Conservation (phyloP, 2,329 filamentous ascomycete species). For the Sporothrix humicola region DNA sequence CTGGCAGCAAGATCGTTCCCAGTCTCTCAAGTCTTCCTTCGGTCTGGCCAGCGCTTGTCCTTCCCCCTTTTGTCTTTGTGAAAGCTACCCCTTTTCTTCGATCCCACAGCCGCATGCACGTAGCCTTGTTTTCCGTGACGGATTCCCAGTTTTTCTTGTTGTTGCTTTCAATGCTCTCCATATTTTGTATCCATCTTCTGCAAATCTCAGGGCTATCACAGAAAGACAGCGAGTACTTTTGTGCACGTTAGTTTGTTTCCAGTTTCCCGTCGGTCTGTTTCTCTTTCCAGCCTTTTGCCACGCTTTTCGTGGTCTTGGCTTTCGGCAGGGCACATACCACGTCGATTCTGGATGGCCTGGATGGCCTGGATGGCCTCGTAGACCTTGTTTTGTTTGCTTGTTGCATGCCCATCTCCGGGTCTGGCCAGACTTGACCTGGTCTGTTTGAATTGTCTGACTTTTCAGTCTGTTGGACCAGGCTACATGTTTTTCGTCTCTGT, state of each 20-base stretch:
- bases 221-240: background rate
- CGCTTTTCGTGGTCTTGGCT: slow-evolving; percentile 6
- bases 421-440: background rate
- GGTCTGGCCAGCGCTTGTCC: background rate
- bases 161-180: too few species aligned
- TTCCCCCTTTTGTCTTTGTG: background rate
- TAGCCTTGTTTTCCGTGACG: background rate
- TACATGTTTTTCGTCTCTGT: background rate
- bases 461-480: too few species aligned
- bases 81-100: background rate
- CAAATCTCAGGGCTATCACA: background rate
- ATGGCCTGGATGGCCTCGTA: background rate
- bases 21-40: too few species aligned
- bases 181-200: background rate
- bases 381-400: background rate
- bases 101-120: background rate
- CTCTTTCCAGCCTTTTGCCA: background rate
- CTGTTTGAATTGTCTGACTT: background rate
- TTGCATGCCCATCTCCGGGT: background rate
- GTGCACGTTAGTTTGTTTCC: slow-evolving; percentile 12
- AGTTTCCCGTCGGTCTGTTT: background rate
- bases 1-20: background rate
- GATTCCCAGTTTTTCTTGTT: background rate
- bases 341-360: background rate
- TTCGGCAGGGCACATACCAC: background rate